Evolutionary conservation across 305 asterid genomes (phyloP).

Genomic region (Fraxinus sp.): DNA sequence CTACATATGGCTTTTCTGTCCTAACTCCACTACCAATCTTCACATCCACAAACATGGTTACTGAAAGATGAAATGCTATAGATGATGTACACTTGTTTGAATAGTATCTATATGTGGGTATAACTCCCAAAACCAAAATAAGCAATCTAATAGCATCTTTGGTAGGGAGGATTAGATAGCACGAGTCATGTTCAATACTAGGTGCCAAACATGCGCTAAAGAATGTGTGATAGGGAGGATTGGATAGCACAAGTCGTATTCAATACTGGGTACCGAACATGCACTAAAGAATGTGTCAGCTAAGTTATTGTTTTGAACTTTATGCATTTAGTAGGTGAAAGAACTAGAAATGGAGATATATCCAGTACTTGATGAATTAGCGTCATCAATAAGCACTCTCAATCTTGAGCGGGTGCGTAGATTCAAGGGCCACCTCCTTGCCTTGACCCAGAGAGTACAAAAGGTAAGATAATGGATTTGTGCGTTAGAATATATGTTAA

Average conservation of each 20-base stretch:
- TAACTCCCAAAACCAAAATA: not conserved
- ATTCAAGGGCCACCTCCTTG: conserved; percentile 92
- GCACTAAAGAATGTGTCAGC: not conserved
- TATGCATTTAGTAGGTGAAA: conserved; percentile 66
- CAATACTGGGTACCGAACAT: not conserved
- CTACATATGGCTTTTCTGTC: not conserved
- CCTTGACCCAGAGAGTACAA: conserved; percentile 91
- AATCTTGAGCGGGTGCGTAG: conserved; percentile 95
- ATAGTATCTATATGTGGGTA: not conserved
- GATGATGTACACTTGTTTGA: not conserved
- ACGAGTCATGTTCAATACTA: not conserved
- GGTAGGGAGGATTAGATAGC: not conserved
- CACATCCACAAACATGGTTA: not conserved
- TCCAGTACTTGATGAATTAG: conserved; percentile 93
- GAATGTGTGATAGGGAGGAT: not conserved
- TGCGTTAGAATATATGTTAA: conserved; percentile 1
- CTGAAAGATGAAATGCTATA: not conserved
- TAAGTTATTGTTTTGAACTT: conserved; percentile 27
- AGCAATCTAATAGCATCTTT: not conserved
- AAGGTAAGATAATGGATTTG: conserved; percentile 49
- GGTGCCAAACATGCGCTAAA: not conserved
- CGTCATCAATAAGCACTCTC: conserved; percentile 84
- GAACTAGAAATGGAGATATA: conserved; percentile 83
- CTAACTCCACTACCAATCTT: not conserved
- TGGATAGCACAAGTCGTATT: not conserved